These are phyloP conservation scores for Saccharomycopsis sp. DNA, from an alignment of 805 yeast genomes.

Conservation along the genomic window DNA sequence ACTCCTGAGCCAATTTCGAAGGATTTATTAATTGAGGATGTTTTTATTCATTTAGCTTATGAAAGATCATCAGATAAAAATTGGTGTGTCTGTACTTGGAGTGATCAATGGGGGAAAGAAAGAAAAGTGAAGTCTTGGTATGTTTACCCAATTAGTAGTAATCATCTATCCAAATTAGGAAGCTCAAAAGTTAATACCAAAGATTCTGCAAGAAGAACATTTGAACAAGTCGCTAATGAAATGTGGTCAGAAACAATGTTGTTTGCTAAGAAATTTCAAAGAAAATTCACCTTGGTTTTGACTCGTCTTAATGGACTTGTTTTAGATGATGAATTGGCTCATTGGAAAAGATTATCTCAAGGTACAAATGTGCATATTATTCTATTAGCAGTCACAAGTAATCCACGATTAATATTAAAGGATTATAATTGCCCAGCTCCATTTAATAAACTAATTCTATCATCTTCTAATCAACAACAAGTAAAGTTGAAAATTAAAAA, in stretches of 20 bases:
- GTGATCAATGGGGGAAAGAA: constrained; percentile 68
- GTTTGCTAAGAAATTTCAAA: constrained; percentile 33
- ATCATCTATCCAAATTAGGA: constrained; percentile 16
- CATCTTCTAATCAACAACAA: not conserved
- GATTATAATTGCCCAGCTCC: constrained; percentile 26
- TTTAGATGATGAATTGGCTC: constrained; percentile 73
- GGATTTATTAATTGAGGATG: constrained; percentile 48
- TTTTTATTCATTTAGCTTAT: constrained; percentile 77
- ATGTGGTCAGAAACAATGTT: constrained; percentile 51
- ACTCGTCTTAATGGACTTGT: constrained; percentile 64
- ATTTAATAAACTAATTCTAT: constrained; percentile 21
- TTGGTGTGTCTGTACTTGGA: constrained; percentile 86
- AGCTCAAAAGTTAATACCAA: constrained; percentile 8
- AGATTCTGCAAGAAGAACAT: constrained; percentile 20
- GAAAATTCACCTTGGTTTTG: constrained; percentile 50
- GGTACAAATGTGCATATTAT: constrained; percentile 40
- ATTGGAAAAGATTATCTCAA: constrained; percentile 66
- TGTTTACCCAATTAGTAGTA: constrained; percentile 24
- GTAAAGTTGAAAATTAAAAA: too few relatives aligned
- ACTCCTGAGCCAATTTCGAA: constrained; percentile 28
- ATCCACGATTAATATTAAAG: constrained; percentile 36
- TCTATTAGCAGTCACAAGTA: constrained; percentile 56
- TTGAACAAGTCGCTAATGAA: constrained; percentile 52
- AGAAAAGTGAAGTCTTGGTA: constrained; percentile 59
- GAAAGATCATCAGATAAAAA: constrained; percentile 69